phyloP scores from a whole-genome alignment of 1,284 basidiomycete species.

The Lentinula novae-zelandiae region DNA sequence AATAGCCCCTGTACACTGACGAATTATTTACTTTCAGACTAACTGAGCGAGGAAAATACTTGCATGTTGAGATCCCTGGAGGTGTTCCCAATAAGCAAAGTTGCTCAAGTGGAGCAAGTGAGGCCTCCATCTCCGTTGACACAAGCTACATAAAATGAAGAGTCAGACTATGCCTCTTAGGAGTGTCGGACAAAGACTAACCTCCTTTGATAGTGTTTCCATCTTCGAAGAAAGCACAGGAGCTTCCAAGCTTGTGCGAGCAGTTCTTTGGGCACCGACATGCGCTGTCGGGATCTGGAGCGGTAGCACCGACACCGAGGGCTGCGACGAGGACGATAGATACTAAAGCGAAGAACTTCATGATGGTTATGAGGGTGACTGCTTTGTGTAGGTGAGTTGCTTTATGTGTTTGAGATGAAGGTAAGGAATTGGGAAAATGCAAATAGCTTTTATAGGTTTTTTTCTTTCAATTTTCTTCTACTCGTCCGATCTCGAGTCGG shows the following conservation, averaged over 20 bases:
- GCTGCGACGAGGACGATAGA: constrained; percentile 5
- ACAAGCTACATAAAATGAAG: background rate
- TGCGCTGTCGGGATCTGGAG: constrained; percentile 4
- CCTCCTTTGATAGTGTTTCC: constrained; percentile 1
- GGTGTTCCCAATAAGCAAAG: too few relatives aligned
- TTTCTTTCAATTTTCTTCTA: too few relatives aligned
- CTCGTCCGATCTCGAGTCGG: too few relatives aligned
- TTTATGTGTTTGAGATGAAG: background rate
- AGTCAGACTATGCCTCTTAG: background rate
- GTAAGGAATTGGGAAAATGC: background rate
- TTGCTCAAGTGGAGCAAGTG: constrained; percentile 4
- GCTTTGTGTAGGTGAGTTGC: background rate
- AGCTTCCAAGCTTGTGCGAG: constrained; percentile 1
- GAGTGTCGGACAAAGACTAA: background rate
- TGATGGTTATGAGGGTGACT: background rate
- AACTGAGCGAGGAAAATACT: too few relatives aligned
- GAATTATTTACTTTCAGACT: too few relatives aligned
- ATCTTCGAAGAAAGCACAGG: background rate
- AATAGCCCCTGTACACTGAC: too few relatives aligned
- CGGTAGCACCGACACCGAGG: constrained; percentile 4
- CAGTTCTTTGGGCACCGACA: background rate
- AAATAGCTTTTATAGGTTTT: too few relatives aligned
- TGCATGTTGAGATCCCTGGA: too few relatives aligned
- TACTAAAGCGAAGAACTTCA: constrained; percentile 7
- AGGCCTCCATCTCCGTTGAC: constrained; percentile 5